Percentiles rank a stretch among this genome's conserved stretches.
phyloP scores from a whole-genome alignment of 768 basidiomycete genomes.

The Leccinum disarticulatum region DNA sequence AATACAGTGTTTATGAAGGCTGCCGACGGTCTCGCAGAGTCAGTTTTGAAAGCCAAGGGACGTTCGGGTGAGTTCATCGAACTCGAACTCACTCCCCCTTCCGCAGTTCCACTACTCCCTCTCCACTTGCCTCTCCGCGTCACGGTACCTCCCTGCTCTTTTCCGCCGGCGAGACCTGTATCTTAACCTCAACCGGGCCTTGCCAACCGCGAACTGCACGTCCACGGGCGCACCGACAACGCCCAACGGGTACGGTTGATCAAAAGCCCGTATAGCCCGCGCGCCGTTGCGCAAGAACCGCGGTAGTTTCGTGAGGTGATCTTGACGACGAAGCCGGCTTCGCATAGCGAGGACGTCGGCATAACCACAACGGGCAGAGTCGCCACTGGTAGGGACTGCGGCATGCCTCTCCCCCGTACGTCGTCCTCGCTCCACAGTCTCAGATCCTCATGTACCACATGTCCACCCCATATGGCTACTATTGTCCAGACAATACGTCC shows the following conservation, averaged over 20 bases:
- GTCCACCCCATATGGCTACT: slow-evolving; percentile 81
- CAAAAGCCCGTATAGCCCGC: slow-evolving; percentile 80
- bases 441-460: slow-evolving; percentile 95
- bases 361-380: slow-evolving; percentile 16
- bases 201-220: slow-evolving; percentile 73
- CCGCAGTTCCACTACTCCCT: no score
- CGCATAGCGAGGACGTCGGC: slow-evolving; percentile 8
- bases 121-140: no score
- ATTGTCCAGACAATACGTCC: slow-evolving; percentile 77
- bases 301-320: slow-evolving; percentile 22
- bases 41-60: no score
- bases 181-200: slow-evolving; percentile 67
- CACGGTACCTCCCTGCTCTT: background rate
- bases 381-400: background rate
- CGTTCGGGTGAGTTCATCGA: no score
- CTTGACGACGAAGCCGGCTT: background rate
- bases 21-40: no score
- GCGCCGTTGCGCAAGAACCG: slow-evolving; percentile 84
- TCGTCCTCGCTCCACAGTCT: slow-evolving; percentile 87
- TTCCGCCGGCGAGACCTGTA: slow-evolving; percentile 64
- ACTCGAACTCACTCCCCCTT: background rate
- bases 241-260: slow-evolving; percentile 79
- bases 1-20: no score
- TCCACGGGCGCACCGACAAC: slow-evolving; percentile 66
- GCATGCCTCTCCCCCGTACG: slow-evolving; percentile 22